A percentile compares a stretch with the other conserved stretches of the same genome.
Evolutionary conservation across 2,329 filamentous ascomycete species (phyloP).

Genomic region (Ophiostoma perfectum): DNA sequence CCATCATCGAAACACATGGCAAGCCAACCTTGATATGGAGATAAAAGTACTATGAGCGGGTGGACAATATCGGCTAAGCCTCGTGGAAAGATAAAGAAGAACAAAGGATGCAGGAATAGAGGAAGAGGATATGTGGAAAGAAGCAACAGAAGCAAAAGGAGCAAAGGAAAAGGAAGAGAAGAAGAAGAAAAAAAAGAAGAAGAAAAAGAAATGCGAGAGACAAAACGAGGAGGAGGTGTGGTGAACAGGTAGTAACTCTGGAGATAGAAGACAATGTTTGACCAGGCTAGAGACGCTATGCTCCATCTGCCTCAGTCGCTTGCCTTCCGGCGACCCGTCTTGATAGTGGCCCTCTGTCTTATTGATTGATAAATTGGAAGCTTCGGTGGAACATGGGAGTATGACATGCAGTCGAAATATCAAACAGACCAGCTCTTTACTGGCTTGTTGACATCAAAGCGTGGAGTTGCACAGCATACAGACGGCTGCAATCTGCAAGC

Average conservation of each 20-base stretch:
- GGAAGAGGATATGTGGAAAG: background rate
- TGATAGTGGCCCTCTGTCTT: slow-evolving; percentile 1
- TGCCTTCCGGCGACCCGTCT: background rate
- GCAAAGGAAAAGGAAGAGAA: too few species aligned
- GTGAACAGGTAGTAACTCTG: too few species aligned
- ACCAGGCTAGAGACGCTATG: background rate
- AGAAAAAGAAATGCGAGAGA: background rate
- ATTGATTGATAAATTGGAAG: background rate
- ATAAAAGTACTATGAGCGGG: background rate
- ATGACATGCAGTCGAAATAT: background rate
- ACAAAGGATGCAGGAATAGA: background rate
- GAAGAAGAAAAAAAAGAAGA: background rate
- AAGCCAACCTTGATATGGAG: background rate
- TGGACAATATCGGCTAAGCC: background rate
- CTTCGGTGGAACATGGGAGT: background rate
- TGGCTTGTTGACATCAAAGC: background rate
- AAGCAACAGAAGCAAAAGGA: background rate
- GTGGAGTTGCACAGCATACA: background rate
- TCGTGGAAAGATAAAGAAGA: background rate
- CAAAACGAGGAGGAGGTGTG: background rate
- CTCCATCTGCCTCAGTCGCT: background rate
- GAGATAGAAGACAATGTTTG: background rate
- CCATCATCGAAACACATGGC: background rate
- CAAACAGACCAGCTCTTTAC: background rate
- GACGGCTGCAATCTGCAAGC: background rate